Percentiles rank a stretch among this genome's conserved stretches.
phyloP scores from a whole-genome alignment of 805 yeast species.

The Blastobotrys peoriensis region DNA sequence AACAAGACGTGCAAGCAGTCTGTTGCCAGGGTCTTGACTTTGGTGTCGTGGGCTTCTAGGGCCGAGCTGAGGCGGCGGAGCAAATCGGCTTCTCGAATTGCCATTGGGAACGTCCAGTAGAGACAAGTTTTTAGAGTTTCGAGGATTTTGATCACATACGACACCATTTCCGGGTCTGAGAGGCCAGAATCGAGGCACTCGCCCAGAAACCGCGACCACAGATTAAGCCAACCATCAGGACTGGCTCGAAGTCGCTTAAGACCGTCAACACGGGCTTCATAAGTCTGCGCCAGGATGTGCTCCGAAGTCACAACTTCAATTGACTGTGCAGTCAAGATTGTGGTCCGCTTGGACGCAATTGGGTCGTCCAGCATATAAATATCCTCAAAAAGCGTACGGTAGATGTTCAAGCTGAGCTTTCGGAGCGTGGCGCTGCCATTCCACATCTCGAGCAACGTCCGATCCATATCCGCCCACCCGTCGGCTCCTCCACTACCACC shows the following conservation, averaged over 20 bases:
- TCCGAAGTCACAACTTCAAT: slow-evolving; percentile 77
- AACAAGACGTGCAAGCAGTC: slow-evolving; percentile 87
- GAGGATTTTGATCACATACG: slow-evolving; percentile 59
- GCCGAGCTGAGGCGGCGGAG: slow-evolving; percentile 57
- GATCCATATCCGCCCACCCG: slow-evolving; percentile 88
- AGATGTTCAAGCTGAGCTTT: slow-evolving; percentile 70
- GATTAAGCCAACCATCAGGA: slow-evolving; percentile 77
- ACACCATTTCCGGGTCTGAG: slow-evolving; percentile 32
- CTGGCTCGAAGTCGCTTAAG: slow-evolving; percentile 59
- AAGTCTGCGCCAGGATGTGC: slow-evolving; percentile 51
- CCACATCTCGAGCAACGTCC: slow-evolving; percentile 72
- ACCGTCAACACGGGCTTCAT: slow-evolving; percentile 57
- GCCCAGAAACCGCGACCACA: slow-evolving; percentile 55
- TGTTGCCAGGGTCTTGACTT: slow-evolving; percentile 73
- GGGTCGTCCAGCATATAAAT: slow-evolving; percentile 88
- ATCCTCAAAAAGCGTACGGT: slow-evolving; percentile 88
- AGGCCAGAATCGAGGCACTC: slow-evolving; percentile 36
- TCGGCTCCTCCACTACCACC: slow-evolving; percentile 24
- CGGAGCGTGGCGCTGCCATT: slow-evolving; percentile 53
- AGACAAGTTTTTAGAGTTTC: slow-evolving; percentile 84
- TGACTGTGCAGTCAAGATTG: slow-evolving; percentile 73
- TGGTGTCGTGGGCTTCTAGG: slow-evolving; percentile 44
- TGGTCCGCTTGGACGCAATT: slow-evolving; percentile 71
- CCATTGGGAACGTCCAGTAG: slow-evolving; percentile 82
- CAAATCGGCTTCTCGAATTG: slow-evolving; percentile 61